Percentiles rank a stretch among this genome's conserved stretches.
Conservation (phyloP, 305 asterid genomes). For the Fraxinus sp. region DNA sequence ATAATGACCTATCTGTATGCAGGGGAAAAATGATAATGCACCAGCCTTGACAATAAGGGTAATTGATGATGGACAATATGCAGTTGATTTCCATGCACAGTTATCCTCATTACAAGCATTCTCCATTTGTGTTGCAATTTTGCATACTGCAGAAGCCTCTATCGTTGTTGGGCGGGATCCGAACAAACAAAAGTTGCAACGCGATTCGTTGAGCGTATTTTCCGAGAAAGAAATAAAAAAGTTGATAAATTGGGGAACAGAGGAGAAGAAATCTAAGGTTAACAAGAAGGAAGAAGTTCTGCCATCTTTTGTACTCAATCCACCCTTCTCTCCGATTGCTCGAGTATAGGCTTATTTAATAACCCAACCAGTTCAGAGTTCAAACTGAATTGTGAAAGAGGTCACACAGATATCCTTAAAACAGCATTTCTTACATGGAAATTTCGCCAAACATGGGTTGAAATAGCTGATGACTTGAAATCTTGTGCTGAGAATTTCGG, state of each 20-base stretch:
- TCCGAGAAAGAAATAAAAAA: constrained; percentile 58
- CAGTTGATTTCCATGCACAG: constrained; percentile 81
- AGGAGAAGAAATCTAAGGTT: constrained; percentile 49
- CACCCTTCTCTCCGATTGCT: constrained; percentile 88
- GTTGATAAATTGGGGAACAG: constrained; percentile 47
- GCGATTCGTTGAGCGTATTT: constrained; percentile 53
- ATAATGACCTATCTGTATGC: constrained; percentile 19
- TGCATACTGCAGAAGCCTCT: constrained; percentile 75
- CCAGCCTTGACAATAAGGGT: constrained; percentile 62
- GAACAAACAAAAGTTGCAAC: constrained; percentile 39
- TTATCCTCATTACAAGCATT: constrained; percentile 83
- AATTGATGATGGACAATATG: constrained; percentile 59
- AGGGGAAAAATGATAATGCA: constrained; percentile 65
- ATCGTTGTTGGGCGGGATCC: constrained; percentile 41
- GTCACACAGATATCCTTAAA: background rate
- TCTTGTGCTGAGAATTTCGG: background rate
- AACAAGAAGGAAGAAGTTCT: constrained; percentile 46
- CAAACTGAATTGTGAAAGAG: background rate
- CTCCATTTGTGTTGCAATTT: constrained; percentile 69
- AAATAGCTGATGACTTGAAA: background rate
- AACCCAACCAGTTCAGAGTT: background rate
- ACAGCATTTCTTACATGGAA: background rate
- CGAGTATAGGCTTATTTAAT: constrained; percentile 45
- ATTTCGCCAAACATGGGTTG: background rate
- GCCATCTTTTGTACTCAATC: constrained; percentile 68